Percentiles rank a stretch among this genome's conserved stretches.
phyloP scores from a whole-genome alignment of 2,329 filamentous ascomycete genomes.

The Aaosphaeria pasadenensis region DNA sequence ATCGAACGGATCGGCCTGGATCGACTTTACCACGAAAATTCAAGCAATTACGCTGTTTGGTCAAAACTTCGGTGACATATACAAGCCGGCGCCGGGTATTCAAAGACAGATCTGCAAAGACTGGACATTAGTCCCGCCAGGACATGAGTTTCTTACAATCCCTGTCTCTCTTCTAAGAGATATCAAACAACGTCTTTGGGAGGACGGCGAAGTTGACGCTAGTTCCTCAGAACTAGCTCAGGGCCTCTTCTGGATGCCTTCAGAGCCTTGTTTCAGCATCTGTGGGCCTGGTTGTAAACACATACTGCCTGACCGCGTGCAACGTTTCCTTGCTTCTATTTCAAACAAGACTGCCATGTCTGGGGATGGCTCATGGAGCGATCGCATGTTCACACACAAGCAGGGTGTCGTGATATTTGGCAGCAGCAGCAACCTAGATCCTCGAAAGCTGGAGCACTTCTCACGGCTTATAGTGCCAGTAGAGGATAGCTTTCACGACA shows the following conservation, averaged over 20 bases:
- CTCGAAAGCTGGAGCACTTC: not conserved
- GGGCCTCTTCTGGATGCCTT: not conserved
- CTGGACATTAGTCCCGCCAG: not conserved
- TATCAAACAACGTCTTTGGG: not conserved
- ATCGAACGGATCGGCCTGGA: not conserved
- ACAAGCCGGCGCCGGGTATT: not conserved
- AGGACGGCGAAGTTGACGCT: not conserved
- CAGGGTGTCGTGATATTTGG: not conserved
- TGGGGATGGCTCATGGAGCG: not conserved
- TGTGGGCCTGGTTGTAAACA: not conserved
- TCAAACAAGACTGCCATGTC: not conserved
- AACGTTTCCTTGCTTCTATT: not conserved
- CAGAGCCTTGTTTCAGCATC: not conserved
- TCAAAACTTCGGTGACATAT: conserved; percentile 1
- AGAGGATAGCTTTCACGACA: not conserved
- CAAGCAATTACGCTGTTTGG: not conserved
- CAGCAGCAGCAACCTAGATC: not conserved
- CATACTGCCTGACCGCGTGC: not conserved
- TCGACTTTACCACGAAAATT: not conserved
- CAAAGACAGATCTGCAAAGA: not conserved
- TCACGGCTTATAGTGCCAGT: not conserved
- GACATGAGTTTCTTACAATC: not conserved
- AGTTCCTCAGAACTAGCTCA: not conserved
- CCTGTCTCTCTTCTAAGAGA: not conserved
- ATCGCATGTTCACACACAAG: not conserved